phyloP scores from a whole-genome alignment of 2,329 filamentous ascomycete species.

The Penicillium rolfsii region DNA sequence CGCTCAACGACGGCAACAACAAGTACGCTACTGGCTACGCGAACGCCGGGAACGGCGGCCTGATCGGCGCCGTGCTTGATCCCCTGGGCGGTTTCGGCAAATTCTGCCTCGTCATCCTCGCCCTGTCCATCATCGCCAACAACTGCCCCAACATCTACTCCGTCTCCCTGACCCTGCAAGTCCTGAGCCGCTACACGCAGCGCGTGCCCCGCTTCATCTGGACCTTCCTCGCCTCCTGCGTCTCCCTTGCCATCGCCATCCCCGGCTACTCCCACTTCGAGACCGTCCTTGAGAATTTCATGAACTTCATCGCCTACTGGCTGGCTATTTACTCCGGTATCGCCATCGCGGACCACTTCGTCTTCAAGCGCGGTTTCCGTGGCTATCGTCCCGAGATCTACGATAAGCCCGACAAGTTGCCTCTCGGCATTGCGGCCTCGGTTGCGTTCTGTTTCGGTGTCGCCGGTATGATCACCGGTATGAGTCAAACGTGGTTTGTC shows the following conservation, averaged over 20 bases:
- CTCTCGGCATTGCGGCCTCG: constrained; percentile 66
- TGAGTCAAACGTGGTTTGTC: constrained; percentile 70
- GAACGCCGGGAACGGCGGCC: constrained; percentile 64
- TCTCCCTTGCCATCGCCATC: constrained; percentile 71
- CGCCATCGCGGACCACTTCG: constrained; percentile 66
- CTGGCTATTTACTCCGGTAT: constrained; percentile 73
- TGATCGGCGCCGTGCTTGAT: constrained; percentile 67
- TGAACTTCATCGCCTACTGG: constrained; percentile 72
- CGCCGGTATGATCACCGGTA: constrained; percentile 68
- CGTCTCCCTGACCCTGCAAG: constrained; percentile 67
- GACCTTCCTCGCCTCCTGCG: constrained; percentile 63
- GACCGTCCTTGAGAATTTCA: constrained; percentile 68
- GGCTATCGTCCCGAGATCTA: constrained; percentile 65
- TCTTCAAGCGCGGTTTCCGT: constrained; percentile 65
- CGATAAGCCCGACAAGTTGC: constrained; percentile 60
- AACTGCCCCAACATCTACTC: constrained; percentile 76
- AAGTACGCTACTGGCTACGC: constrained; percentile 60
- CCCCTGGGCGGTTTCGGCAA: constrained; percentile 69
- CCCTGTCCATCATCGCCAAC: constrained; percentile 69
- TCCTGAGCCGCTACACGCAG: constrained; percentile 62
- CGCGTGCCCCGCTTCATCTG: constrained; percentile 69
- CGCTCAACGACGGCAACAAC: constrained; percentile 57
- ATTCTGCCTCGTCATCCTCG: constrained; percentile 70
- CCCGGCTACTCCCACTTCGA: constrained; percentile 70
- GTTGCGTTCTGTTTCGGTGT: constrained; percentile 66